A percentile compares a stretch with the other conserved stretches of the same genome.
phyloP scores from a whole-genome alignment of 2,329 filamentous ascomycete species.

The Conoideocrella luteorostrata region DNA sequence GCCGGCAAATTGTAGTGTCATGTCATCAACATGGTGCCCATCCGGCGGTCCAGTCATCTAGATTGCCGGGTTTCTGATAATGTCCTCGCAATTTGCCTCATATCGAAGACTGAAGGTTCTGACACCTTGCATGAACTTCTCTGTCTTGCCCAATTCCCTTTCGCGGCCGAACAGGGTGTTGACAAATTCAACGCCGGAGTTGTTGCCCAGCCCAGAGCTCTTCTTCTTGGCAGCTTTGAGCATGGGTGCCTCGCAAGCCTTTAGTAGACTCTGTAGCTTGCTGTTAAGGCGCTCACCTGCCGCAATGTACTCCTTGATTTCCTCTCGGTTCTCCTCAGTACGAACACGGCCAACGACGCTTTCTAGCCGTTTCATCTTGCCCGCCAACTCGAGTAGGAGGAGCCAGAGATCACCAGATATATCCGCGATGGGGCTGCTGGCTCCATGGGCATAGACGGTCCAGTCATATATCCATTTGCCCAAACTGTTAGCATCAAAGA shows the following conservation, averaged over 20 bases:
- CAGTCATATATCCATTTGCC: conserved; percentile 99
- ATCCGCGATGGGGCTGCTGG: conserved; percentile 76
- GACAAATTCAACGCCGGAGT: conserved; percentile 90
- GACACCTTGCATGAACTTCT: conserved; percentile 86
- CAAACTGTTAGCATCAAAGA: conserved; percentile 94
- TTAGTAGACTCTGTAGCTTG: conserved; percentile 79
- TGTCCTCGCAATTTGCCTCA: conserved; percentile 91
- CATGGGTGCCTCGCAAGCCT: conserved; percentile 92
- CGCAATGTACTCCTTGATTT: conserved; percentile 85
- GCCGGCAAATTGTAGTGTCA: neutral
- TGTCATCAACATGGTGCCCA: neutral
- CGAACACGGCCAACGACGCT: conserved; percentile 69
- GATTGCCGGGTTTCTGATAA: conserved; percentile 57
- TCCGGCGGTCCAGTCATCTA: conserved; percentile 26
- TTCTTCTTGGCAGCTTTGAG: conserved; percentile 77
- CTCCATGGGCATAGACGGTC: conserved; percentile 86
- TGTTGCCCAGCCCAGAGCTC: conserved; percentile 69
- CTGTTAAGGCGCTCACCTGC: conserved; percentile 81
- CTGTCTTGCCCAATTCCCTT: conserved; percentile 80
- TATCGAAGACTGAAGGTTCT: conserved; percentile 89
- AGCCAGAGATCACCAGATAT: conserved; percentile 95
- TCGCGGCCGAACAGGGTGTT: conserved; percentile 92
- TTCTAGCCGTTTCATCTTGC: conserved; percentile 88
- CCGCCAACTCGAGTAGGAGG: conserved; percentile 84
- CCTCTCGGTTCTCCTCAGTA: conserved; percentile 64